Base-by-base conservation (phyloP, 164 flowering plant genomes). In the Umbilicus rupestris region DNA sequence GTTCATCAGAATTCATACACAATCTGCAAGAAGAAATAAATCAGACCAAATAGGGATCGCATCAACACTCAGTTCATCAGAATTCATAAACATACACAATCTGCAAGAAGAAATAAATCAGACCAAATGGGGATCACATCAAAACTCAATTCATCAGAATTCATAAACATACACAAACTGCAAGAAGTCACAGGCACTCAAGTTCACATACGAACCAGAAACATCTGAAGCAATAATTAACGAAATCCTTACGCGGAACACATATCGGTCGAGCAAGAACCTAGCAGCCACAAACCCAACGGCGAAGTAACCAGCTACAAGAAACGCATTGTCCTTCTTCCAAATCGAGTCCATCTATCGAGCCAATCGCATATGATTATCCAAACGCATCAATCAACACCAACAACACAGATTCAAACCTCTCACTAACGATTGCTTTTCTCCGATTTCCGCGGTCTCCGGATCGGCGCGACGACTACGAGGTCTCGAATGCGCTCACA, bases 201-300 rank as follows among this genome's bases (percentile, higher is more conserved):
- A 26, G n/a, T 19, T 31, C 15, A 37, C 19, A 35, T 52, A 66
- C 1, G 7, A 52, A 16, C 52, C 7, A 22, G 0, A 31, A 19
- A 35, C 15, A 49, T 5, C 26, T 10, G 39, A 29, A 60, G 19
- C 39, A 62, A 37, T 3, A 64, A 14, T 20, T 3, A 30, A 19
- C 22, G 35, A 60, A 39, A 67, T 30, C 22, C 82, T 72, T 71
- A 91, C 95, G 20, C 79, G 88, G 68, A 80, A 88, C 66, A 91
- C 35, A 80, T 80, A 81, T 76, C 68, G 74, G 76, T 91, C 91
- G n/a, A 88, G 67, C 68, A 87, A 39, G 68, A 78, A 80, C 71
- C 90, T 74, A 7, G 83, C 85, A 45, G 63, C 80, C 39, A 78
- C 49, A 70, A 88, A 85, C 24, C 68, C 71, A 30, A 86, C 41